Conservation (phyloP, 805 yeast species). For the Candida incommunis region DNA sequence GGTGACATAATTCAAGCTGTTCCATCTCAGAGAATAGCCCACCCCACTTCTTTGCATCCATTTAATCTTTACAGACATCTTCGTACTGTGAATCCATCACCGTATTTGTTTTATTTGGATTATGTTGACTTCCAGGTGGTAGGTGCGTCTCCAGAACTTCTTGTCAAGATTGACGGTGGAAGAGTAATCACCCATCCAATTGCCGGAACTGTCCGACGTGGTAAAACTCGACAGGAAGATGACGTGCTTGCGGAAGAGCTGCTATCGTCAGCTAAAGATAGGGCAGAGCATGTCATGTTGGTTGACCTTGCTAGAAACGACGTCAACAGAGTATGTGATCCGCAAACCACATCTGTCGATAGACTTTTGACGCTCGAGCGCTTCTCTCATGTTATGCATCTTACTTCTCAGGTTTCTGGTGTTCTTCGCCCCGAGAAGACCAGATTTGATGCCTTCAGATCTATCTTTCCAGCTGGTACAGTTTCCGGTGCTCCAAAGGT, state of each 20-base stretch:
- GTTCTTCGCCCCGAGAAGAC: slow-evolving; percentile 70
- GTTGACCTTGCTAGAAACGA: slow-evolving; percentile 97
- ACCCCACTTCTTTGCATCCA: slow-evolving; percentile 92
- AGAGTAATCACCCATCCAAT: slow-evolving; percentile 90
- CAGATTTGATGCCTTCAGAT: slow-evolving; percentile 92
- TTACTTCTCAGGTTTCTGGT: slow-evolving; percentile 91
- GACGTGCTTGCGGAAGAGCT: slow-evolving; percentile 65
- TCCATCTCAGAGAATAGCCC: slow-evolving; percentile 91
- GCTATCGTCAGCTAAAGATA: slow-evolving; percentile 68
- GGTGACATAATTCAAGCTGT: slow-evolving; percentile 98
- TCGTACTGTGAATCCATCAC: slow-evolving; percentile 94
- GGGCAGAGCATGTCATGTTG: slow-evolving; percentile 97
- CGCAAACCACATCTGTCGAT: slow-evolving; percentile 73
- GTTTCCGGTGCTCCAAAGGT: slow-evolving; percentile 98
- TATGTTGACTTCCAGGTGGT: slow-evolving; percentile 84
- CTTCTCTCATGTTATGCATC: slow-evolving; percentile 93
- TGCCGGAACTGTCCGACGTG: slow-evolving; percentile 92
- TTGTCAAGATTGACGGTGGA: slow-evolving; percentile 72
- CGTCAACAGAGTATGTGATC: slow-evolving; percentile 87
- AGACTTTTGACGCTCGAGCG: slow-evolving; percentile 79
- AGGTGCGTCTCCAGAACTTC: slow-evolving; percentile 94
- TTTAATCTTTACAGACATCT: slow-evolving; percentile 91
- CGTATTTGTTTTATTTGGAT: slow-evolving; percentile 89
- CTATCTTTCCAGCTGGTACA: slow-evolving; percentile 98
- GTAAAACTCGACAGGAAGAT: slow-evolving; percentile 83